Evolutionary conservation across 2,329 filamentous ascomycete species (phyloP).

Genomic region (Fusarium sp.): DNA sequence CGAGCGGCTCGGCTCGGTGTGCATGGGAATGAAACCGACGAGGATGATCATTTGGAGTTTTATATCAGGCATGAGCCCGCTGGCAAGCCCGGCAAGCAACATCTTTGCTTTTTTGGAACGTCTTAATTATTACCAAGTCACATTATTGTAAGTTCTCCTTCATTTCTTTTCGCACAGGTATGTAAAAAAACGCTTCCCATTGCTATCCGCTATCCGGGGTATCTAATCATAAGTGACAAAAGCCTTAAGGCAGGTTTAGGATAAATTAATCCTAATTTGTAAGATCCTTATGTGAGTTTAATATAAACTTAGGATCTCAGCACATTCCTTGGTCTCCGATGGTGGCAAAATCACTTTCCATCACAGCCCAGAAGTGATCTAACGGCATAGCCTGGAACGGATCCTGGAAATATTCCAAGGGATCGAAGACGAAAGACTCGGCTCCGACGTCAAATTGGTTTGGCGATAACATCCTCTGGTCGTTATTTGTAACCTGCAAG

Average conservation of each 20-base stretch:
- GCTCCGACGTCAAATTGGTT: neutral
- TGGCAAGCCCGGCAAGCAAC: no score
- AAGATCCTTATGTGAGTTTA: neutral
- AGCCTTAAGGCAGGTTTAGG: neutral
- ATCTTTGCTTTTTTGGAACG: accelerated
- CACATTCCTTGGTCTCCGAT: constrained; percentile 22
- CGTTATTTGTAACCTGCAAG: neutral
- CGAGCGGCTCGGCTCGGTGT: constrained; percentile 22
- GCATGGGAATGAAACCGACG: neutral
- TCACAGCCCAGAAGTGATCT: constrained; percentile 45
- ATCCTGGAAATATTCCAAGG: constrained; percentile 39
- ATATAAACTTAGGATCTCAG: neutral
- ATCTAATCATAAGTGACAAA: neutral
- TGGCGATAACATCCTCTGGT: constrained; percentile 16
- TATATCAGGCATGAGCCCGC: neutral
- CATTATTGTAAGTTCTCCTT: neutral
- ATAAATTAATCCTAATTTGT: neutral
- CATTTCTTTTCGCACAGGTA: neutral
- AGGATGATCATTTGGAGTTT: neutral
- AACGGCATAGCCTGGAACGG: constrained; percentile 43
- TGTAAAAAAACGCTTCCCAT: neutral
- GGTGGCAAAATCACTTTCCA: constrained; percentile 37
- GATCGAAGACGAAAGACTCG: constrained; percentile 21
- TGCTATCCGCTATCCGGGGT: neutral
- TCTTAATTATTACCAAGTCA: no score